These are phyloP conservation scores for Pilobolus umbonatus DNA, from an alignment of 192 early-diverging fungal species.

Conservation along the genomic window DNA sequence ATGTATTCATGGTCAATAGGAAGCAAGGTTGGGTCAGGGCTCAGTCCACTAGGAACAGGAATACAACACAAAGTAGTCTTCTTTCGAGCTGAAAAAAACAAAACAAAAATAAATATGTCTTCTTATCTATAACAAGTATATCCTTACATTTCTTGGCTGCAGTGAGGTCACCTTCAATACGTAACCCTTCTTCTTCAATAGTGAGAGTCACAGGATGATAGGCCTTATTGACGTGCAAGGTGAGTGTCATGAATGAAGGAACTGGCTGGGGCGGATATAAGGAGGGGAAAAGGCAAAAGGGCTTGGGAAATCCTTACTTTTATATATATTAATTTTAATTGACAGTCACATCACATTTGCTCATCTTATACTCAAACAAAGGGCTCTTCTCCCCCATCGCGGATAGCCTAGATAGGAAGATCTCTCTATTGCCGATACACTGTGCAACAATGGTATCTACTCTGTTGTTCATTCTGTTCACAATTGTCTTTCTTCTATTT, in stretches of 20 bases:
- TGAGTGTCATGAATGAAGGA: conserved; percentile 12
- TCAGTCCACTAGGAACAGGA: conserved; percentile 17
- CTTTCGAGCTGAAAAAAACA: conserved; percentile 21
- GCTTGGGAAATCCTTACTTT: neutral
- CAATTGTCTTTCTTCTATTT: no score
- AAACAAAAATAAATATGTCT: no score
- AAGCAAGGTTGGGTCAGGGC: conserved; percentile 20
- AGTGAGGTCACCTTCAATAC: conserved; percentile 32
- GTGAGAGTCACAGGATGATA: conserved; percentile 18
- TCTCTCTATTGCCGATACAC: no score
- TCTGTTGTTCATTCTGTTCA: no score
- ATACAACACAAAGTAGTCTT: conserved; percentile 21
- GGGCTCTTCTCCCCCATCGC: no score
- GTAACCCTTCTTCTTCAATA: conserved; percentile 26
- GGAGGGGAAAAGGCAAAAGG: neutral
- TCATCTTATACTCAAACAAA: no score
- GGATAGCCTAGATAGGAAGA: no score
- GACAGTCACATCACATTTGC: no score
- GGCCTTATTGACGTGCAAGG: conserved; percentile 12
- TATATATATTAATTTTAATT: no score
- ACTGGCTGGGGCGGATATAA: neutral
- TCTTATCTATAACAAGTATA: no score
- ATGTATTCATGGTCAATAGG: conserved; percentile 25
- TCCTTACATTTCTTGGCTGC: conserved; percentile 24
- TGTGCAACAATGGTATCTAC: no score